Evolutionary conservation across 805 yeast genomes (phyloP), one percentile per base, ranked within the genome.

Genomic region (Maudiozyma pseudohumilis): DNA sequence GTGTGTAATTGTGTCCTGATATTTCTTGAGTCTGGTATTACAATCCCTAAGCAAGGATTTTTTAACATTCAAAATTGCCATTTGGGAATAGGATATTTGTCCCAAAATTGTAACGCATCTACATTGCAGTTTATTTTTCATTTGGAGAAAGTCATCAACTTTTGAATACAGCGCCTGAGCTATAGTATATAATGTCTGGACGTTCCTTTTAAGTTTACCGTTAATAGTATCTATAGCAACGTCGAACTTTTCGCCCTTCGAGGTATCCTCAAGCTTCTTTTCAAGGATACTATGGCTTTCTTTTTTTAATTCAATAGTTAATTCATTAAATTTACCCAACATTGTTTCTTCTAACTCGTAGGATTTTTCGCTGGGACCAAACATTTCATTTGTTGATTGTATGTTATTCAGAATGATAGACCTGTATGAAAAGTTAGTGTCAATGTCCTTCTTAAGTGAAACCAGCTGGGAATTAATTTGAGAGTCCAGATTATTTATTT

Each of bases 51-150:
- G 42, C 10, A 69, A 36, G 2, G 40, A 19, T 16, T 52, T 56
- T 17, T 56, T 63, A 1, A 61, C 47, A 19, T 56, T 58, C 40
- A 66, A 46, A 5, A 60, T 55, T 33, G 60, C 60, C 18, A 65
- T 46, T 43, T 68, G 72, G 2, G 65, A 54, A 34, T 46, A 54
- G 2, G 69, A 61, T 25, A 65, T 54, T 17, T 60, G 52, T 3
- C 61, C 53, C 32, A 50, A 41, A 0, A 47, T 21, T 3, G 32
- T 41, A 19, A 66, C 47, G 1, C 64, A 51, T 4, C 56, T 43
- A 2, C 50, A 49, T 11, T 67, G 60, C 10, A 69, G 41, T n/a
- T 45, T 50, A 11, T 45, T 44, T 40, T 68, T 70, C 1, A 59
- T 43, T 4, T 47, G 50, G 8, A 54, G 46, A 2, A 52, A 35